Evolutionary conservation across 306 rosid genomes (phyloP), one percentile per base, ranked within the genome.

Genomic region (Sesbania bispinosa): DNA sequence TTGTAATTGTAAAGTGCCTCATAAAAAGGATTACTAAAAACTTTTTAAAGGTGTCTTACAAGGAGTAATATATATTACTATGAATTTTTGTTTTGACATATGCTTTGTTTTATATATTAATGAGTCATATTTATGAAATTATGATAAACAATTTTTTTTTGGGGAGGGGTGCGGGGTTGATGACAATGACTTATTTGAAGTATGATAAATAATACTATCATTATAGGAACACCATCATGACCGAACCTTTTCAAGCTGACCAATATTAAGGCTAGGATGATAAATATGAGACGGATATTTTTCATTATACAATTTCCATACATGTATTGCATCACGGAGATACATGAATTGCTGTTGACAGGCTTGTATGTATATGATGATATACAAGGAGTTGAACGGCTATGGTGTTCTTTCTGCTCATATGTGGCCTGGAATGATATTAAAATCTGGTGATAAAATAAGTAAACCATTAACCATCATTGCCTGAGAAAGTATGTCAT

Each of bases 361-460:
- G 97, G 98, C 70, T 81, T 93, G 68, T 93, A 96, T 15, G 67
- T 84, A 35, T 81, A 90, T 61, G 90, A 93, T 21, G 98, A 93
- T 85, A 84, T 84, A 67, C 98, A 90, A 79, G 97, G 98, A 77
- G 85, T 93, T 79, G 96, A 87, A 47, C 92, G 98, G 42, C 85
- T 76, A 67, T 42, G 98, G 96, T 57, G 98, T 96, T 73, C 97
- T 90, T 74, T 84, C 90, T 45, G 97, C 98, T 73, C 88, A 93
- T 79, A 85, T 90, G 90, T 93, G 97, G 98, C 88, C 98, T 66
- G 97, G 98, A 80, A 93, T 93, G 97, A 63, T 87, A 65, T 79
- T 93, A 35, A 93, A 93, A 75, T 85, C 96, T 16, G 98, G 97
- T 23, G 84, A 85, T 62, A 88, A 77, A 74, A 85, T 93, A 72